Conservation (phyloP, 306 rosid genomes). For the Senna tora region DNA sequence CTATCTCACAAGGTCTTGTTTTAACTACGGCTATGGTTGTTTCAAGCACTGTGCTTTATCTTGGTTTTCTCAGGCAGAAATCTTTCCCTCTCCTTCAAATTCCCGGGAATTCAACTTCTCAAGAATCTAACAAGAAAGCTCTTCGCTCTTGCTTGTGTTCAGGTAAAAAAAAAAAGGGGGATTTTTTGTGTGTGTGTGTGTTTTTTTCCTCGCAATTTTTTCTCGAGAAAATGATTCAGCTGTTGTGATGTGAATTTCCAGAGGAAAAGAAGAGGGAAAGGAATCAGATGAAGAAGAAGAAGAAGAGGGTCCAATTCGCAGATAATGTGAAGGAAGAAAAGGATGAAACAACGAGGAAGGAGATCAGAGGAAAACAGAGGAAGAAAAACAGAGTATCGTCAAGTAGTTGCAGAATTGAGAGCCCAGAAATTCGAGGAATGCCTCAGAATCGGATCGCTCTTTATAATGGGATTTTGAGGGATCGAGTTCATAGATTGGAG, state of each 20-base stretch:
- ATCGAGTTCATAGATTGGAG: constrained; percentile 27
- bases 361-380: constrained; percentile 43
- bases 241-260: constrained; percentile 4
- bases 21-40: constrained; percentile 62
- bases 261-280: constrained; percentile 54
- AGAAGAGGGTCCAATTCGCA: constrained; percentile 77
- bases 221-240: background rate
- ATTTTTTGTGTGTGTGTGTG: no score
- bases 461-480: constrained; percentile 50
- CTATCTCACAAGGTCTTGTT: constrained; percentile 52
- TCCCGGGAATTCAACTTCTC: constrained; percentile 17
- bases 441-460: constrained; percentile 47
- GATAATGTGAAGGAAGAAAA: constrained; percentile 61
- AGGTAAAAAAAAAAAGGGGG: constrained; percentile 52
- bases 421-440: constrained; percentile 23
- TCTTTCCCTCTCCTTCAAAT: background rate
- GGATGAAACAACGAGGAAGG: constrained; percentile 45
- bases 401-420: constrained; percentile 36
- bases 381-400: constrained; percentile 36
- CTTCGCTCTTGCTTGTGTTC: constrained; percentile 70
- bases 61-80: constrained; percentile 41
- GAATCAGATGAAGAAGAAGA: constrained; percentile 45
- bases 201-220: no score
- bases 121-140: constrained; percentile 20
- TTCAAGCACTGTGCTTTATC: constrained; percentile 54